These are phyloP conservation scores for Gliomastix tumulicola DNA, from an alignment of 2,329 filamentous ascomycete genomes.

Conservation along the genomic window DNA sequence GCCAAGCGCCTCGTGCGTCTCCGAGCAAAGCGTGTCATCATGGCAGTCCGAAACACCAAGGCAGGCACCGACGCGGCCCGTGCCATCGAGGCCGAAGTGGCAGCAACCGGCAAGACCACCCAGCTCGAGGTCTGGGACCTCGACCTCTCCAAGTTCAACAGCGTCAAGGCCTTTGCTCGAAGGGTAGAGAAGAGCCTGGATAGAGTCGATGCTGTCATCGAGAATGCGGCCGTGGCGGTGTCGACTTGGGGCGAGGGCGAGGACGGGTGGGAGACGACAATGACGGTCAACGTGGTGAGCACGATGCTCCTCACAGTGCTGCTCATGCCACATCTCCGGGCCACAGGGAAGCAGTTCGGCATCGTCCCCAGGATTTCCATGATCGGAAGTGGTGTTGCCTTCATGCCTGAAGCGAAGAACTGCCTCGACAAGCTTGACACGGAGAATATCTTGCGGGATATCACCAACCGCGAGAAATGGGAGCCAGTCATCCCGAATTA, in stretches of 20 bases:
- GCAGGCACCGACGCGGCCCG: not conserved
- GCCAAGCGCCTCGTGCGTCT: constrained; percentile 31
- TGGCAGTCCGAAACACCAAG: constrained; percentile 27
- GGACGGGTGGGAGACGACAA: constrained; percentile 32
- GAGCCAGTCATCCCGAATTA: too few relatives aligned
- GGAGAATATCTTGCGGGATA: too few relatives aligned
- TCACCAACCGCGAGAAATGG: too few relatives aligned
- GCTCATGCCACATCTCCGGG: too few relatives aligned
- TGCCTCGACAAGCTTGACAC: too few relatives aligned
- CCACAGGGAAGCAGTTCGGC: not conserved
- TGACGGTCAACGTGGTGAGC: constrained; percentile 38
- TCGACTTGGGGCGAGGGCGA: constrained; percentile 16
- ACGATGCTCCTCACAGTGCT: constrained; percentile 1
- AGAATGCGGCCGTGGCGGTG: constrained; percentile 25
- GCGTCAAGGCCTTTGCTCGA: constrained; percentile 25
- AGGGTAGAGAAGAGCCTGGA: constrained; percentile 17
- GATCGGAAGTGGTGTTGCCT: not conserved
- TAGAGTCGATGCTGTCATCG: constrained; percentile 32
- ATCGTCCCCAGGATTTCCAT: not conserved
- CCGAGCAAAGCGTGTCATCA: constrained; percentile 29
- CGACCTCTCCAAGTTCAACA: constrained; percentile 31
- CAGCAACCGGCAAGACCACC: constrained; percentile 11
- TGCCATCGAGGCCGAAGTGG: constrained; percentile 19
- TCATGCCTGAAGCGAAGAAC: not conserved
- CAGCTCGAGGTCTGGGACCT: constrained; percentile 35